Conservation (phyloP, 768 basidiomycete genomes). For the Boletales sp. region DNA sequence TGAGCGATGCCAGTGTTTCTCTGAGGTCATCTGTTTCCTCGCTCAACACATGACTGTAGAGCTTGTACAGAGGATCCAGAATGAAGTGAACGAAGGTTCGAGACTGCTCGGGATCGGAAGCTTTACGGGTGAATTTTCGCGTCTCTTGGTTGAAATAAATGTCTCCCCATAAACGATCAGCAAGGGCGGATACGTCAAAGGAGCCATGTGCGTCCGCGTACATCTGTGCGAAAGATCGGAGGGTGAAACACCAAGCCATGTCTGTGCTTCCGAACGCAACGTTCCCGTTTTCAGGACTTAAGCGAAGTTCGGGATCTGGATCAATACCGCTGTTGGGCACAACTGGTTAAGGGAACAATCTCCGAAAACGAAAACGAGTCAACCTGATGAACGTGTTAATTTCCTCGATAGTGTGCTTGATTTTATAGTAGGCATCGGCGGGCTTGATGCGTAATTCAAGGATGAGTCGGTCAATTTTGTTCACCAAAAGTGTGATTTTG, state of each 20-base stretch:
- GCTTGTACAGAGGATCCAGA: slow-evolving; percentile 93
- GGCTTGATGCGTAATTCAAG: slow-evolving; percentile 95
- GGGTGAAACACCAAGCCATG: slow-evolving; percentile 97
- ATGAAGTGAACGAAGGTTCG: slow-evolving; percentile 96
- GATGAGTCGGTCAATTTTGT: slow-evolving; percentile 97
- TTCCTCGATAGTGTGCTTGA: slow-evolving; percentile 98
- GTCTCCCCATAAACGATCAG: slow-evolving; percentile 94
- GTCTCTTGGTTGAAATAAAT: slow-evolving; percentile 87
- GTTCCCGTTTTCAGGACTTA: slow-evolving; percentile 94
- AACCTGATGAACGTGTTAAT: slow-evolving; percentile 95
- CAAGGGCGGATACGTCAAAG: slow-evolving; percentile 82
- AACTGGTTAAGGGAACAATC: not conserved
- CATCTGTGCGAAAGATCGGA: slow-evolving; percentile 92
- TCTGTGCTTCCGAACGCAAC: slow-evolving; percentile 96
- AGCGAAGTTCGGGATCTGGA: slow-evolving; percentile 79
- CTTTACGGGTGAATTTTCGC: slow-evolving; percentile 88
- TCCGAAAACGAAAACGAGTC: slow-evolving; percentile 12
- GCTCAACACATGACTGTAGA: slow-evolving; percentile 92
- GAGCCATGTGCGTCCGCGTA: slow-evolving; percentile 90
- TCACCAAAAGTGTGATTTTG: slow-evolving; percentile 89
- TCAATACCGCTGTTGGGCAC: slow-evolving; percentile 60
- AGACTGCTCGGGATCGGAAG: slow-evolving; percentile 64
- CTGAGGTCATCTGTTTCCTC: slow-evolving; percentile 89
- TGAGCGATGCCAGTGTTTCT: slow-evolving; percentile 69
- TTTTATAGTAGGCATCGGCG: slow-evolving; percentile 96